Conservation (phyloP, 768 basidiomycete genomes). For the Suillus hirtellus region DNA sequence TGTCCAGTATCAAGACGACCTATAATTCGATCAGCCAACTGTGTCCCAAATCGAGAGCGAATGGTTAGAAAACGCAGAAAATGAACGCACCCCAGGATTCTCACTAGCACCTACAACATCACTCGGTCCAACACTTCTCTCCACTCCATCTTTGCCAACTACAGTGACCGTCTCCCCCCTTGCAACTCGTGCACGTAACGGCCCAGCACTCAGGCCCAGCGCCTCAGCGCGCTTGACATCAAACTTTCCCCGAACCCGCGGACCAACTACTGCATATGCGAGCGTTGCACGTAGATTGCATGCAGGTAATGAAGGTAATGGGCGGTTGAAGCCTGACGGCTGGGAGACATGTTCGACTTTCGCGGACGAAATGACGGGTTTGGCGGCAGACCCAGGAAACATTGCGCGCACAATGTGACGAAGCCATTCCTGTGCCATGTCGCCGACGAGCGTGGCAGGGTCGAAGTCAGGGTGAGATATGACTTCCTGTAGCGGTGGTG, state of each 20-base stretch:
- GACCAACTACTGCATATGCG: not conserved
- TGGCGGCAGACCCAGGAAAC: constrained; percentile 3
- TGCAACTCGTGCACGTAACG: constrained; percentile 57
- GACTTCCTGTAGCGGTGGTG: constrained; percentile 22
- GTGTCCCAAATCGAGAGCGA: not conserved
- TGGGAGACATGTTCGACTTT: constrained; percentile 1
- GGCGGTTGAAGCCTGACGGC: not conserved
- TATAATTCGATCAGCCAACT: not conserved
- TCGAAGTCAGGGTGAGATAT: constrained; percentile 11
- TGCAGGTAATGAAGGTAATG: not conserved
- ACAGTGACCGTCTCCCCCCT: constrained; percentile 62
- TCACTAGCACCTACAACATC: constrained; percentile 5
- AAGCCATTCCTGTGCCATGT: not conserved
- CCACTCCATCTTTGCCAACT: not conserved
- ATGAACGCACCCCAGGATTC: not conserved
- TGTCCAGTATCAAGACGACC: constrained; percentile 3
- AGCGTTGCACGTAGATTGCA: not conserved
- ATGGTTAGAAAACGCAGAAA: not conserved
- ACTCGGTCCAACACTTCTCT: constrained; percentile 1
- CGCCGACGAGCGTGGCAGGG: not conserved
- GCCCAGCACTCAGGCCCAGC: constrained; percentile 64
- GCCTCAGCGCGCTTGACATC: constrained; percentile 21
- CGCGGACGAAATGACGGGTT: not conserved
- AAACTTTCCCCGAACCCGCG: not conserved
- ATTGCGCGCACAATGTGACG: not conserved